phyloP scores from a whole-genome alignment of 208 protist genomes.

The Leishmania turanica region DNA sequence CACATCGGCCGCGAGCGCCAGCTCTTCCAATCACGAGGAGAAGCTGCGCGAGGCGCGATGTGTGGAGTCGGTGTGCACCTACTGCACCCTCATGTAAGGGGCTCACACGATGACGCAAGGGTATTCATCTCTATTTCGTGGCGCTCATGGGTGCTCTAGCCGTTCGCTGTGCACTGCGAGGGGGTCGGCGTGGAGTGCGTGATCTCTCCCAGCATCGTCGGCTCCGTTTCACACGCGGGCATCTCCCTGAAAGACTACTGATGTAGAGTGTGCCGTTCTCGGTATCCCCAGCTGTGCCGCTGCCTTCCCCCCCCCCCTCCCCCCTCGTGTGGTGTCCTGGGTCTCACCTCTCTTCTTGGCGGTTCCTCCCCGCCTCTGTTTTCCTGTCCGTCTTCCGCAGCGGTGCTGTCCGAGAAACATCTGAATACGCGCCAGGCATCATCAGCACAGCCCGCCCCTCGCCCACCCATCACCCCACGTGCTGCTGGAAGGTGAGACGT shows the following conservation, averaged over 20 bases:
- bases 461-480: too few relatives aligned
- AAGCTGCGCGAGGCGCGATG: conserved; percentile 27
- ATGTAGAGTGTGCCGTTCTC: neutral
- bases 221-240: neutral
- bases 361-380: too few relatives aligned
- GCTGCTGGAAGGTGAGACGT: too few relatives aligned
- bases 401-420: too few relatives aligned
- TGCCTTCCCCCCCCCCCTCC: neutral
- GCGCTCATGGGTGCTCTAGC: neutral
- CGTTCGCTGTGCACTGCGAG: neutral
- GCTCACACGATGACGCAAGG: neutral
- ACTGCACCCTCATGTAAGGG: conserved; percentile 31
- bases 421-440: too few relatives aligned
- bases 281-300: too few relatives aligned
- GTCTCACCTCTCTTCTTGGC: too few relatives aligned
- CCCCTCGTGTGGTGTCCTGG: neutral
- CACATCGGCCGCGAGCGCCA: conserved; percentile 18
- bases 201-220: neutral
- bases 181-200: neutral
- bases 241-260: neutral
- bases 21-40: conserved; percentile 5
- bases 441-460: too few relatives aligned
- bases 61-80: conserved; percentile 19
- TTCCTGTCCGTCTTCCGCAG: too few relatives aligned
- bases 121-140: neutral